A percentile compares a stretch with the other conserved stretches of the same genome.
Conservation (phyloP, 805 yeast genomes). For the Candida patagonica region DNA sequence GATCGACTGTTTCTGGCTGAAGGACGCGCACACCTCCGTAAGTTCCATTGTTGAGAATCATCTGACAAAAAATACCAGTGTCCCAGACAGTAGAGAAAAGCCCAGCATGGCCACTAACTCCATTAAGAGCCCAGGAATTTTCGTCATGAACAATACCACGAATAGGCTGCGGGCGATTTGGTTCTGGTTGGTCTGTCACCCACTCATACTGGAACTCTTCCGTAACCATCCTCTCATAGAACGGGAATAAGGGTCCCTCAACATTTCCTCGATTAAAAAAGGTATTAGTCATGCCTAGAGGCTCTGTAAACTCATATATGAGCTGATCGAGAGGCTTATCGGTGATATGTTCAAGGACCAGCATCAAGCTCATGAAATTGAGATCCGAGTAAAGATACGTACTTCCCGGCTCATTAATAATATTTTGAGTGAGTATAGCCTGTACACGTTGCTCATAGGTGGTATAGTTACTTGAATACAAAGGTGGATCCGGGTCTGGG, state of each 20-base stretch:
- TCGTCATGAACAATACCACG: conserved; percentile 15
- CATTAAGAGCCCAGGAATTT: conserved; percentile 9
- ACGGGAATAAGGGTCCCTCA: background rate
- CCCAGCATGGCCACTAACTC: conserved; percentile 13
- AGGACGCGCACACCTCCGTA: conserved; percentile 1
- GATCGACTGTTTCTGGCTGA: conserved; percentile 1
- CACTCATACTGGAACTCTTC: conserved; percentile 8
- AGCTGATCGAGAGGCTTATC: conserved; percentile 3
- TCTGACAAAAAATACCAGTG: conserved; percentile 7
- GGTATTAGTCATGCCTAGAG: conserved; percentile 9
- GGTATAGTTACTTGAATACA: background rate
- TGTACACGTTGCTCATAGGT: conserved; percentile 1
- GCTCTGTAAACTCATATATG: conserved; percentile 2
- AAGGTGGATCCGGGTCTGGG: conserved; percentile 8
- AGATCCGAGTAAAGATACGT: conserved; percentile 7
- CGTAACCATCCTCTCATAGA: conserved; percentile 4
- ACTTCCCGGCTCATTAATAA: conserved; percentile 6
- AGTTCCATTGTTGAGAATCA: conserved; percentile 8
- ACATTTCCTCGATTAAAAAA: background rate
- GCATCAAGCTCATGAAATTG: conserved; percentile 6
- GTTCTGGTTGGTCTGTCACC: conserved; percentile 6
- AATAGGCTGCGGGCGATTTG: conserved; percentile 12
- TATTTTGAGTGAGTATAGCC: background rate
- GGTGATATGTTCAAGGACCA: conserved; percentile 6
- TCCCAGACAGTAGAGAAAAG: conserved; percentile 11